Evolutionary conservation across 441 rosid genomes (phyloP), one percentile per base, ranked within the genome.

Genomic region (Erodium texanum): DNA sequence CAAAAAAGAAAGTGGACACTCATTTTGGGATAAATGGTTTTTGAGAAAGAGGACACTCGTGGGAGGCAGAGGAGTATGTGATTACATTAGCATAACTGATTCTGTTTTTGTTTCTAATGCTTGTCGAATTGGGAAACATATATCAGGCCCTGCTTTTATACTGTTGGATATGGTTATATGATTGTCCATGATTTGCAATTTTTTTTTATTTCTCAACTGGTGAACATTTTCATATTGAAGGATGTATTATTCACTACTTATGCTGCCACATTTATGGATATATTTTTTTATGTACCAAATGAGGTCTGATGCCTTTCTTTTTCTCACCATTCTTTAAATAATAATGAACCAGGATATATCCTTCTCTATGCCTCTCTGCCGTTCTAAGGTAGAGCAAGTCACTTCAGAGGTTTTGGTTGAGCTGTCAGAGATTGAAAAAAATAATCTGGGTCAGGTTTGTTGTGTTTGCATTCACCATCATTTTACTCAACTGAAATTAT

Each of bases 341-440:
- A 43, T 74, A 16, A 71, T 66, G 32, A 32, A 45, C 63, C 29
- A 89, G 92, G 98, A 89, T 83, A 72, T 89, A 41, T 79, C 82
- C 78, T 95, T 86, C 88, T 83, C 93, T 48, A 87, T 95, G 99
- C 98, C 99, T 65, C 93, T 95, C 79, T 90, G 97, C 80, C 86
- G 71, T 73, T 86, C 90, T 72, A 83, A 92, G 78, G 85, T 87
- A 65, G 98, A 92, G 73, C 86, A 92, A 75, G 85, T 81, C 50
- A 82, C 88, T 65, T 77, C 85, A 34, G 98, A 92, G 79, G 96
- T 92, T 79, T 82, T 95, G 69, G 83, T 84, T 32, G 97, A 95
- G 86, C 98, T 95, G 68, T 86, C 95, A 71, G 98, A 92, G 84
- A 86, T 95, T 41, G 96, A 90, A 82, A 92, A 86, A 77, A 89